phyloP scores from a whole-genome alignment of 2,329 filamentous ascomycete species.

The Cyphellophora attinorum region DNA sequence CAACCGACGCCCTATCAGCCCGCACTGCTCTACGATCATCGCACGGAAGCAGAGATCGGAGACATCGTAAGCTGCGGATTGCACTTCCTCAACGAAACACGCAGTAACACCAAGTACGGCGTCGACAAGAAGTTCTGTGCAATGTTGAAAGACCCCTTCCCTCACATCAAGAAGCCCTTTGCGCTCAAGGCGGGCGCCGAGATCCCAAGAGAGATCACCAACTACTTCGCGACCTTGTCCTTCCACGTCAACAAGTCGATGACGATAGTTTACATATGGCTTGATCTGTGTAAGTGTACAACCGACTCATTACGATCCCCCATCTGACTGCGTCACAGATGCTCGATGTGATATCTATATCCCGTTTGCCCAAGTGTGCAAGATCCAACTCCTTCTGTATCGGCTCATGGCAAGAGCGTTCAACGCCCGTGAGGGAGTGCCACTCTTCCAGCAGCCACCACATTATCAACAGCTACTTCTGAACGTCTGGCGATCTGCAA shows the following conservation, averaged over 20 bases:
- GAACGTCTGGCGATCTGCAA: neutral
- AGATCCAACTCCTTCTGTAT: neutral
- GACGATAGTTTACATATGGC: neutral
- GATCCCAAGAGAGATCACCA: neutral
- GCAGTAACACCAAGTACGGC: neutral
- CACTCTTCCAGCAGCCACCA: neutral
- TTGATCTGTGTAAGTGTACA: neutral
- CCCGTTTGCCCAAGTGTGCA: neutral
- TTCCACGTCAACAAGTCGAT: neutral
- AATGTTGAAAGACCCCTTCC: neutral
- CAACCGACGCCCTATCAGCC: too few species aligned
- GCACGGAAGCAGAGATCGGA: too few species aligned
- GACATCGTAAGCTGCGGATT: neutral
- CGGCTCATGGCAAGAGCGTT: neutral
- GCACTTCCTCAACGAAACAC: neutral
- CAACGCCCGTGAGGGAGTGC: neutral
- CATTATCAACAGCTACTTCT: neutral
- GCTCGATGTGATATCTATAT: conserved; percentile 1
- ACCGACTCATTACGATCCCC: too few species aligned
- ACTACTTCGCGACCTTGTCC: neutral
- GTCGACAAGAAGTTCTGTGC: neutral
- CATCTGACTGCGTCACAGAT: too few species aligned
- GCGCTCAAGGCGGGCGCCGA: neutral
- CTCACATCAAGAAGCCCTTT: neutral
- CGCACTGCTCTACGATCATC: too few species aligned